phyloP scores from a whole-genome alignment of 441 rosid genomes.

The Corymbia citriodora region DNA sequence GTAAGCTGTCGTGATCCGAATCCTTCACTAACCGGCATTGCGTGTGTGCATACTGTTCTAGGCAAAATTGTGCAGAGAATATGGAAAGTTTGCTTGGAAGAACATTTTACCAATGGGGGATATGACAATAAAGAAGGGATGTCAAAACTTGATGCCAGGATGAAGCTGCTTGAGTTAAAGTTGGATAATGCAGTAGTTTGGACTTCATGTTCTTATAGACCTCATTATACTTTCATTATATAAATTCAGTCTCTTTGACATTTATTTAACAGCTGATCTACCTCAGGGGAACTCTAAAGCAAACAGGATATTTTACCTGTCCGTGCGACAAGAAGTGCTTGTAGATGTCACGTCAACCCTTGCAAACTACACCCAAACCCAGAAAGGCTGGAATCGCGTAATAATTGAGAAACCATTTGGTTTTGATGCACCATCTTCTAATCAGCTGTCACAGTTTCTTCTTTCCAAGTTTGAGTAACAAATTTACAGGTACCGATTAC shows the following conservation, averaged over 20 bases:
- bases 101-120: conserved; percentile 71
- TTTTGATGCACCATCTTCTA: no score
- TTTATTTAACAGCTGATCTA: conserved; percentile 25
- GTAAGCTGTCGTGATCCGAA: neutral
- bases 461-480: no score
- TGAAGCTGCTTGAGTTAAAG: conserved; percentile 69
- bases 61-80: conserved; percentile 65
- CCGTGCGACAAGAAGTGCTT: conserved; percentile 87
- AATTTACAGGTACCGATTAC: no score
- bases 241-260: conserved; percentile 14
- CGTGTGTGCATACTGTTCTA: conserved; percentile 11
- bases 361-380: conserved; percentile 46
- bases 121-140: conserved; percentile 54
- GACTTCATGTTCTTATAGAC: neutral
- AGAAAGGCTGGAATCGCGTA: no score
- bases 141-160: conserved; percentile 55
- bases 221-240: neutral
- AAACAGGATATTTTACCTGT: conserved; percentile 70
- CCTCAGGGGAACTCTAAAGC: conserved; percentile 52
- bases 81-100: conserved; percentile 57
- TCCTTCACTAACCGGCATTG: neutral
- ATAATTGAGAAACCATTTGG: no score
- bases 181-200: neutral
- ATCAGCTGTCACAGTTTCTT: no score
- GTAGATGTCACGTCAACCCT: conserved; percentile 58